Percentiles rank a stretch among this genome's conserved stretches.
These are phyloP conservation scores for Dentipellis sp. DNA, from an alignment of 768 basidiomycete species.

Conservation along the genomic window DNA sequence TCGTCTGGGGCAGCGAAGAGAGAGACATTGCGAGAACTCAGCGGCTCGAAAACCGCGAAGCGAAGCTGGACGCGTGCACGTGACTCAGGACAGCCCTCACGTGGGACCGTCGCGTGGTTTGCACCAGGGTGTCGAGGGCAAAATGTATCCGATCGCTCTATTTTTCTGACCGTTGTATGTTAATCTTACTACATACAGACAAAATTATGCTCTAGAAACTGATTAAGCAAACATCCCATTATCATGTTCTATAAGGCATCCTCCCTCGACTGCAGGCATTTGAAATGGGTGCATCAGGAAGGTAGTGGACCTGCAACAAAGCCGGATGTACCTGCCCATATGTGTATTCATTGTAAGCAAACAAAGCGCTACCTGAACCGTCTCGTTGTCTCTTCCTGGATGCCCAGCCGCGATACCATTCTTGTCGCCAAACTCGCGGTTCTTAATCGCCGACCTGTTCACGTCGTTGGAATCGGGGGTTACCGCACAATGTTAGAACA, in stretches of 20 bases:
- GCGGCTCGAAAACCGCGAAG: neutral
- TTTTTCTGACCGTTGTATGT: too few species aligned
- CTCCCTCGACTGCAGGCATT: constrained; percentile 19
- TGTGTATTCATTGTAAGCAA: constrained; percentile 24
- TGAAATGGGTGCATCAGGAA: neutral
- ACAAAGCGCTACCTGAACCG: constrained; percentile 25
- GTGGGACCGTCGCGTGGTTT: too few species aligned
- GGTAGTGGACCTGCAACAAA: too few species aligned
- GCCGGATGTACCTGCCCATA: constrained; percentile 24
- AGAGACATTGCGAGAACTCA: neutral
- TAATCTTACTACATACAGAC: too few species aligned
- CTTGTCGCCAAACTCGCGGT: constrained; percentile 22
- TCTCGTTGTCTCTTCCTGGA: constrained; percentile 26
- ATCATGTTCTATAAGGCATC: constrained; percentile 19
- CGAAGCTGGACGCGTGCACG: neutral
- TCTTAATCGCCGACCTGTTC: constrained; percentile 24
- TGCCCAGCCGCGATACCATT: constrained; percentile 27
- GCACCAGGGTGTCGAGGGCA: too few species aligned
- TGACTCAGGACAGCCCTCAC: neutral
- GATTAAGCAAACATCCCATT: too few species aligned
- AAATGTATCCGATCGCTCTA: too few species aligned
- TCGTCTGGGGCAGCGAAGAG: constrained; percentile 11
- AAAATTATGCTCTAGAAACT: too few species aligned
- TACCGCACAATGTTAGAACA: neutral
- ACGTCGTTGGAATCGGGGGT: constrained; percentile 20